Evolutionary conservation across 2,329 filamentous ascomycete species (phyloP).

Genomic region (Aureobasidium sp.): DNA sequence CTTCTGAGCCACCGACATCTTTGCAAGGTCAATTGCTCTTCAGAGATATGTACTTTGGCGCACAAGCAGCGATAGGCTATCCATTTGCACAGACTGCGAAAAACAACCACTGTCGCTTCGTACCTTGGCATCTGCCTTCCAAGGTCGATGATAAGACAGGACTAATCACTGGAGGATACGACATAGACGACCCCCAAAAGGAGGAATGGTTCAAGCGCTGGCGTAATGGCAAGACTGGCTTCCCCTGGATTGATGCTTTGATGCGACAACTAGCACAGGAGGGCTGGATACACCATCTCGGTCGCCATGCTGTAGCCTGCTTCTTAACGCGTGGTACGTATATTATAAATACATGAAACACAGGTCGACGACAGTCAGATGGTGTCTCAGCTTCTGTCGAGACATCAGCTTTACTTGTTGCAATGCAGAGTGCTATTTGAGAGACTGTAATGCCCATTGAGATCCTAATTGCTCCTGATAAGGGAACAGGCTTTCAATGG

Average conservation of each 20-base stretch:
- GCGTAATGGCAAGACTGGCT: conserved; percentile 61
- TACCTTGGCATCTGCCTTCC: conserved; percentile 69
- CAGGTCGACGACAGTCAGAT: no score
- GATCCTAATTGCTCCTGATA: no score
- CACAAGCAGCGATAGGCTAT: conserved; percentile 59
- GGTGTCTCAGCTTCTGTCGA: no score
- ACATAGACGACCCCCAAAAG: conserved; percentile 53
- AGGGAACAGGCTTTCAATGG: no score
- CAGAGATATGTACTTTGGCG: conserved; percentile 76
- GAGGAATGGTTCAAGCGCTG: conserved; percentile 61
- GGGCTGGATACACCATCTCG: conserved; percentile 75
- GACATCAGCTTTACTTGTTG: no score
- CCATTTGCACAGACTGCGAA: conserved; percentile 55
- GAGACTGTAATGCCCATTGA: no score
- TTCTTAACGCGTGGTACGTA: conserved; percentile 57
- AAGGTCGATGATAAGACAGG: conserved; percentile 42
- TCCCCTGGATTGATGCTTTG: conserved; percentile 72
- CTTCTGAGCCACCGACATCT: conserved; percentile 53
- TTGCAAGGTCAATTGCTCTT: conserved; percentile 66
- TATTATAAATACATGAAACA: no score
- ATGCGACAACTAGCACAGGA: conserved; percentile 66
- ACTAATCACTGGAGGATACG: conserved; percentile 50
- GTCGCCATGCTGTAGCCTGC: conserved; percentile 68
- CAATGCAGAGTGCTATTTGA: no score
- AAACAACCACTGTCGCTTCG: conserved; percentile 61